Conservation (phyloP, 129 eudicot genomes). For the Calendula officinalis region DNA sequence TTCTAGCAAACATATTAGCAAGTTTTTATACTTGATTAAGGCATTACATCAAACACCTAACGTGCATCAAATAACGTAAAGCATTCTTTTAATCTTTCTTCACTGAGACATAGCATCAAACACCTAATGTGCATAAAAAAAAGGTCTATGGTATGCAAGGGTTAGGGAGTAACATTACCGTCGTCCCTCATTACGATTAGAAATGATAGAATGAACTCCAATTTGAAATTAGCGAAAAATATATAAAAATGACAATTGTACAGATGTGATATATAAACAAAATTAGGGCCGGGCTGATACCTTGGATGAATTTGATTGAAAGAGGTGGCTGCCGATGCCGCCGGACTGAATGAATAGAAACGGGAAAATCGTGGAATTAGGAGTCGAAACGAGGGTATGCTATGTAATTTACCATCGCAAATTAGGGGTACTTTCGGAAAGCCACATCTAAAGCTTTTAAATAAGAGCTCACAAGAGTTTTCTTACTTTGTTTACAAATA, state of each 20-base stretch:
- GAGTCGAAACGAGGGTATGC: neutral
- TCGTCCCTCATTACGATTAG: neutral
- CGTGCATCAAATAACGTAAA: too few species aligned
- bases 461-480: too few species aligned
- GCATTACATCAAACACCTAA: slow-evolving; percentile 14
- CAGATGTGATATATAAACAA: neutral
- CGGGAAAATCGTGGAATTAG: neutral
- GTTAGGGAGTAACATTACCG: neutral
- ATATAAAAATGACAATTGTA: neutral
- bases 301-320: neutral
- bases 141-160: neutral
- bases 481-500: too few species aligned
- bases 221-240: neutral
- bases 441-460: neutral
- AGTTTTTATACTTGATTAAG: neutral
- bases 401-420: neutral
- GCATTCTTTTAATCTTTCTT: too few species aligned
- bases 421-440: neutral
- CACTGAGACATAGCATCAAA: slow-evolving; percentile 14
- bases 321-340: neutral
- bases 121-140: slow-evolving; percentile 1
- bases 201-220: neutral
- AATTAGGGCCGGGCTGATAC: neutral
- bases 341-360: neutral
- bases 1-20: neutral